These are phyloP conservation scores for Trichoderma erinaceum DNA, from an alignment of 495 filamentous ascomycete genomes.

Conservation along the genomic window DNA sequence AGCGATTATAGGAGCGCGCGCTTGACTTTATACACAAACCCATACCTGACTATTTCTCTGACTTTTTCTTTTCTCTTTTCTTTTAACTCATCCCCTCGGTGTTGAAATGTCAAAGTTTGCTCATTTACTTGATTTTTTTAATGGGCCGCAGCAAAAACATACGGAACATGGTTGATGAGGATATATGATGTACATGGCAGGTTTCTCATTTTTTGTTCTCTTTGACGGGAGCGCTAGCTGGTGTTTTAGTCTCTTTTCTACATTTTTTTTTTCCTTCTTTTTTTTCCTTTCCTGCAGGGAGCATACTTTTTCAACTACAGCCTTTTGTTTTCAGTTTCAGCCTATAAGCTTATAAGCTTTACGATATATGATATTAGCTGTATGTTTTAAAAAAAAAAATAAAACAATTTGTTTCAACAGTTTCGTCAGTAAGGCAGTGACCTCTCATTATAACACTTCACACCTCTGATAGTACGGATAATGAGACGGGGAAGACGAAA, in stretches of 20 bases:
- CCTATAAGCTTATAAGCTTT: background rate
- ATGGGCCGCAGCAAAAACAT: background rate
- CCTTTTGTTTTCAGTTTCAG: background rate
- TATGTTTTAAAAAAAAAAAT: background rate
- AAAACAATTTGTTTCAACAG: background rate
- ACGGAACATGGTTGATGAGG: background rate
- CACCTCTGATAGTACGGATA: no score
- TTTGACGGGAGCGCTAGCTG: background rate
- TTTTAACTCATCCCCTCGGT: background rate
- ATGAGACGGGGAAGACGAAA: no score
- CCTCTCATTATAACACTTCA: no score
- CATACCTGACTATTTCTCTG: conserved; percentile 18
- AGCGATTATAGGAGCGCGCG: no score
- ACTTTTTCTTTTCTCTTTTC: background rate
- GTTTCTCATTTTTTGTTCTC: background rate
- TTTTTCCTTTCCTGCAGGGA: background rate
- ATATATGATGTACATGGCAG: conserved; percentile 3
- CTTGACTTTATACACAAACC: background rate
- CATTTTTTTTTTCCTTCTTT: background rate
- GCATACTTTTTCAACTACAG: background rate
- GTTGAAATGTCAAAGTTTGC: background rate
- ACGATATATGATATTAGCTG: background rate
- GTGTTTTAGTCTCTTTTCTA: background rate
- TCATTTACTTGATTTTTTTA: background rate
- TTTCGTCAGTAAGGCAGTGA: background rate